Conservation (phyloP, 1,284 basidiomycete genomes). For the Heterobasidion occidentale region DNA sequence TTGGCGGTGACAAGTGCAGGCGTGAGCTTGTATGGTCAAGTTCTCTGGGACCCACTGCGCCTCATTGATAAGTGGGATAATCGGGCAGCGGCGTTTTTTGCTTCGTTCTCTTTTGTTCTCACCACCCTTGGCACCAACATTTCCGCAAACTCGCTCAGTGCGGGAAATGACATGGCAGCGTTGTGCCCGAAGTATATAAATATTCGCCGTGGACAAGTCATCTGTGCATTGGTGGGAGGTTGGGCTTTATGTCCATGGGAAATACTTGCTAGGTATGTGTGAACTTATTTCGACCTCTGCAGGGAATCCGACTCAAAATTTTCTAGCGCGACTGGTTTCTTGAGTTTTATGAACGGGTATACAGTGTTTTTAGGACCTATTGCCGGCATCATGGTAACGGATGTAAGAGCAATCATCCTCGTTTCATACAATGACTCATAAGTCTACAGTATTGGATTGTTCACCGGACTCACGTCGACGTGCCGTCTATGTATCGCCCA, state of each 20-base stretch:
- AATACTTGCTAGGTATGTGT: conserved; percentile 35
- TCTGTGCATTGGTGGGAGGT: conserved; percentile 67
- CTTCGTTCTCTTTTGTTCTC: conserved; percentile 57
- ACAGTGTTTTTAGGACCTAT: conserved; percentile 70
- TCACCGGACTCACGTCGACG: conserved; percentile 54
- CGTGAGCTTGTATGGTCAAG: conserved; percentile 50
- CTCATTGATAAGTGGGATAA: conserved; percentile 68
- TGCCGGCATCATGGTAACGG: conserved; percentile 66
- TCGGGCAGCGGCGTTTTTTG: conserved; percentile 74
- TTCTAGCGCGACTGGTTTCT: conserved; percentile 37
- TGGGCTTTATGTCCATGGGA: conserved; percentile 53
- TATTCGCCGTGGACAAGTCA: conserved; percentile 65
- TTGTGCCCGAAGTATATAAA: conserved; percentile 65
- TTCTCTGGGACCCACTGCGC: conserved; percentile 40
- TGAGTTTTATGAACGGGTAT: conserved; percentile 61
- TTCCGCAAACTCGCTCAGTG: conserved; percentile 67
- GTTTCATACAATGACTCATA: neutral
- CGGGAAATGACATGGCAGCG: conserved; percentile 73
- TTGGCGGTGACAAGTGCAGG: conserved; percentile 67
- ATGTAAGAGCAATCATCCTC: conserved; percentile 33
- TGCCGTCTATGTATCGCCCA: conserved; percentile 61
- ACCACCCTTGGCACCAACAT: conserved; percentile 72
- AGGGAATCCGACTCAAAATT: neutral
- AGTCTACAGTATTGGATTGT: conserved; percentile 53
- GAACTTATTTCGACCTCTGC: too few species aligned